Evolutionary conservation across 1,284 basidiomycete genomes (phyloP), one percentile per base, ranked within the genome.

Genomic region (Pholiota adiposa): DNA sequence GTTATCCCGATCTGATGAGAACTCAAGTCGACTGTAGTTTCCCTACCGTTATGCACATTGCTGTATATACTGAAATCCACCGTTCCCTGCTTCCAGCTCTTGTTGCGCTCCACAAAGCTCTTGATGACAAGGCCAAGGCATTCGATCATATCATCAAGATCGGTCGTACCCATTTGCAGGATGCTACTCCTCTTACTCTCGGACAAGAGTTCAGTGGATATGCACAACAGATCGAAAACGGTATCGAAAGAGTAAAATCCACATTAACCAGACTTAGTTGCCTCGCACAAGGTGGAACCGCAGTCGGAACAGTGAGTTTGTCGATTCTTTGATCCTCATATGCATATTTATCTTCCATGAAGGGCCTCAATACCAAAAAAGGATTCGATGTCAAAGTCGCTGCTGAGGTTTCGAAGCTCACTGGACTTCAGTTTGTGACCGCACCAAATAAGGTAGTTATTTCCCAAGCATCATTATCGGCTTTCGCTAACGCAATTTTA

Each of bases 201-300:
- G 97, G 97, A 31, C 97, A 99, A 80, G 97, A 99, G 79, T 99
- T 99, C 78, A 94, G 92, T 63, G 97, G 97, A 54, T 99, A 99
- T 77, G 97, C 97, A 21, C 93, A 96, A 74, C 97, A 99, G 76
- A 74, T 99, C 52, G 83, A 89, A 25, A 96, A 97, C 75, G 94
- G 92, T 66, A 97, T 99, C 64, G 92, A 87, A 52, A 89, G 97
- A 51, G 84, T 96, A 61, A 86, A 94, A 76, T 88, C 78, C 61
- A 89, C 90, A 44, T 76, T 99, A 62, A 96, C 97, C 53, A 89
- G 97, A 60, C 75, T 99, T 64, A 93, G 92, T 72, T 81, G 90
- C 72, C 86, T 99, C 58, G 97, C 97, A 31, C 97, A 99, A 78
- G 97, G 97, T 68, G 97, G 97, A 63, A 99, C 97, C 34, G 97